Base-by-base conservation (phyloP, 768 basidiomycete genomes). In the Boletus subparvulus region DNA sequence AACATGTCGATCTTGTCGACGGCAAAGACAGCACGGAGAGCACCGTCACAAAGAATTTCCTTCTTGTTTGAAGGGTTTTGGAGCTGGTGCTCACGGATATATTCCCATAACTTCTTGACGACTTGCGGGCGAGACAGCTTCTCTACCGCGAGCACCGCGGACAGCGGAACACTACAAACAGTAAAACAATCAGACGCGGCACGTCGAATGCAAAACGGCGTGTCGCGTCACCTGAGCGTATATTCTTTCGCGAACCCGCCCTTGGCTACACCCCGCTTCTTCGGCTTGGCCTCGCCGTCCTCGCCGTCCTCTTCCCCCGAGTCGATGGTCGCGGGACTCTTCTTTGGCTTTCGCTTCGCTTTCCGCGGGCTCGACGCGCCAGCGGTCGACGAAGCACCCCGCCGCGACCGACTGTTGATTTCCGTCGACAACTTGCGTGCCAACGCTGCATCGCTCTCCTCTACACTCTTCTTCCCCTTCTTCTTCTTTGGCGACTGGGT, bases 1-100 rank as follows among this genome's bases (percentile, higher is more conserved):
- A 96, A 95, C 92, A 95, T 95, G 73, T 92, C 85, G 54, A 97
- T 83, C 69, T 85, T 89, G 61, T 92, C 89, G 13, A 83, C 80
- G 54, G 81, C 82, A 70, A 98, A 96, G 21, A 96, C 82, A 7
- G 86, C 83, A 65, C 80, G 81, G 62, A 97, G 68, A 17, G 72
- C 76, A 17, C 79, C 76, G 70, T 98, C 94, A 66, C 94, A 95
- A 3, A 93, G 61, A 59, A 98, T 97, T 70, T 91, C 92, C 53
- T 84, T 83, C 73, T 80, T 88, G 72, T 96, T 91, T 2, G 67
- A 70, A 6, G 92, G 92, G 68, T 98, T 94, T 74, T 98, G 94
- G 44, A 95, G 77, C 30, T 84, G 78, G 55, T 92, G 81, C 14
- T 68, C 78, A 69, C 91, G 94, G 70, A 97, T 94, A 70, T 96